Conservation (phyloP, 768 basidiomycete genomes). For the Sistotremastrum suecicum region DNA sequence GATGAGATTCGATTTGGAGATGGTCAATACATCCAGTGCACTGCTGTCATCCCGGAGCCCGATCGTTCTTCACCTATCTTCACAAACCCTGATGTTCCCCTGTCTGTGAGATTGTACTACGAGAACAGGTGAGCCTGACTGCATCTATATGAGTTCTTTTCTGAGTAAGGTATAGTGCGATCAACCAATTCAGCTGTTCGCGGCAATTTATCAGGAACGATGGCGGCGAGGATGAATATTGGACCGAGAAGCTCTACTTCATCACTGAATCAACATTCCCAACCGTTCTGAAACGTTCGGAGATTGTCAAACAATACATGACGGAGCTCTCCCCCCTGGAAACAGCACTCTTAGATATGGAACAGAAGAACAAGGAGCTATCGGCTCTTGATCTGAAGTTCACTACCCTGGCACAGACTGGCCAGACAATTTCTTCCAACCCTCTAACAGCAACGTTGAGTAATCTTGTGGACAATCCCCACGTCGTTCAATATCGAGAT, state of each 20-base stretch:
- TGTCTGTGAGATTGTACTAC: slow-evolving; percentile 71
- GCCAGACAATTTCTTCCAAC: slow-evolving; percentile 62
- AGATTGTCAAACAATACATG: slow-evolving; percentile 56
- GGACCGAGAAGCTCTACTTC: slow-evolving; percentile 82
- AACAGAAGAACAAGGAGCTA: slow-evolving; percentile 68
- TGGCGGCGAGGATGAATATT: slow-evolving; percentile 50
- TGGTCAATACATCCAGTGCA: slow-evolving; percentile 83
- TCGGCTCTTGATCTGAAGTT: slow-evolving; percentile 54
- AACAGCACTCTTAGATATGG: slow-evolving; percentile 69
- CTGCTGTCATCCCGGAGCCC: slow-evolving; percentile 73
- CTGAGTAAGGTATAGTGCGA: slow-evolving; percentile 36
- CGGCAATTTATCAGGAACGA: slow-evolving; percentile 49
- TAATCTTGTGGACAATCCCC: slow-evolving; percentile 68
- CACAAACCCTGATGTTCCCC: slow-evolving; percentile 69
- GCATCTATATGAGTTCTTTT: slow-evolving; percentile 1
- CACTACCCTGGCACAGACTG: slow-evolving; percentile 63
- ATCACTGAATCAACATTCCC: slow-evolving; percentile 85
- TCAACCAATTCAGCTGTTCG: slow-evolving; percentile 70
- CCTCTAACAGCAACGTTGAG: slow-evolving; percentile 79
- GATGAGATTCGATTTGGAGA: slow-evolving; percentile 67
- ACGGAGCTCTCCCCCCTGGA: slow-evolving; percentile 79
- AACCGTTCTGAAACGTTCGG: slow-evolving; percentile 80
- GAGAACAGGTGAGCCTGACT: slow-evolving; percentile 51
- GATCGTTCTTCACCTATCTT: slow-evolving; percentile 67
- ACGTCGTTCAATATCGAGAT: slow-evolving; percentile 62